These are phyloP conservation scores for Cronartium quercuum DNA, from an alignment of 1,284 basidiomycete species.

Conservation along the genomic window DNA sequence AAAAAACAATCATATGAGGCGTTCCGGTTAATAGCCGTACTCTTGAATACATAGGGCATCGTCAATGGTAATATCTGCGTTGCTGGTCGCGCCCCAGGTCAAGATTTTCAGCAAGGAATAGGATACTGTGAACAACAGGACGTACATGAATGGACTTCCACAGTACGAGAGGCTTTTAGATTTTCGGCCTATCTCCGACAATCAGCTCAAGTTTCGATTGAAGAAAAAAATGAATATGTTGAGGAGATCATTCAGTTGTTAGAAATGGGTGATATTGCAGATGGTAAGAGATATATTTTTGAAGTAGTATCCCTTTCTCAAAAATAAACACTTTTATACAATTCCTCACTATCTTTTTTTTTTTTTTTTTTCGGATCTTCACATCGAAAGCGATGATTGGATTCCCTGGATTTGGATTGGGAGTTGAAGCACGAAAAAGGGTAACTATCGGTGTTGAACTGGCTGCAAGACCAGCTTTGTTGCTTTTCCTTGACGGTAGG, in stretches of 20 bases:
- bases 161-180: slow-evolving; percentile 57
- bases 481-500: slow-evolving; percentile 49
- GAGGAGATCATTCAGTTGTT: slow-evolving; percentile 56
- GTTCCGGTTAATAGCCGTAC: slow-evolving; percentile 54
- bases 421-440: slow-evolving; percentile 56
- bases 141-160: slow-evolving; percentile 69
- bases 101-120: slow-evolving; percentile 5
- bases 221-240: slow-evolving; percentile 55
- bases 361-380: no score
- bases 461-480: slow-evolving; percentile 52
- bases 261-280: slow-evolving; percentile 54
- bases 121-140: slow-evolving; percentile 47
- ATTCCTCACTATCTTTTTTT: background rate
- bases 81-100: slow-evolving; percentile 71
- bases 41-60: slow-evolving; percentile 51
- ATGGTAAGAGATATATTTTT: slow-evolving; percentile 50
- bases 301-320: background rate
- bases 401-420: slow-evolving; percentile 51
- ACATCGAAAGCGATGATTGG: slow-evolving; percentile 42
- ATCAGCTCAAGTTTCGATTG: slow-evolving; percentile 52
- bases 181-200: slow-evolving; percentile 59
- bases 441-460: slow-evolving; percentile 60
- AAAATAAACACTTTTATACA: background rate
- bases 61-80: slow-evolving; percentile 55
- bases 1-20: slow-evolving; percentile 50